Percentiles rank a stretch among this genome's conserved stretches.
Evolutionary conservation across 768 basidiomycete genomes (phyloP).

Genomic region (Cubamyces sp.): DNA sequence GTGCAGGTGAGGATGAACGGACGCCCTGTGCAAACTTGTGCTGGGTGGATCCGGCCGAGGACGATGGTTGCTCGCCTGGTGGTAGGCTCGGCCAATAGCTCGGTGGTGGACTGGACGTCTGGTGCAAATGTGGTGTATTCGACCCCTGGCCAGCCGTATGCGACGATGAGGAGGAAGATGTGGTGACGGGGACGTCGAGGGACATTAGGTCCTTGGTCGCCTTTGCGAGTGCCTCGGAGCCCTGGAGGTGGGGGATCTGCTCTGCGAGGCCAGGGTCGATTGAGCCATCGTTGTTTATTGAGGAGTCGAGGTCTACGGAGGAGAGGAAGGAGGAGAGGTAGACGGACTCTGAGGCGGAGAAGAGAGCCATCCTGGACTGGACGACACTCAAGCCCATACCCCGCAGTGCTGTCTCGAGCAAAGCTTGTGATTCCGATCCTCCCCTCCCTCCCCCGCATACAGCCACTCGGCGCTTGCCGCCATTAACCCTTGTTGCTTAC

Average conservation of each 20-base stretch:
- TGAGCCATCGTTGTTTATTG: conserved; percentile 40
- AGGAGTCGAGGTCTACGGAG: conserved; percentile 48
- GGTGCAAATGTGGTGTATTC: conserved; percentile 14
- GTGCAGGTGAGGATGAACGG: conserved; percentile 18
- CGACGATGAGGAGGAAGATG: conserved; percentile 19
- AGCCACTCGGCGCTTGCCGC: conserved; percentile 14
- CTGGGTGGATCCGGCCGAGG: not conserved
- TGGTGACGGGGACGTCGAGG: conserved; percentile 44
- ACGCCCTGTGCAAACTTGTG: conserved; percentile 2
- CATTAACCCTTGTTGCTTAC: no score
- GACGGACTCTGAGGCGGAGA: conserved; percentile 67
- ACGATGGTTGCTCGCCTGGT: conserved; percentile 3
- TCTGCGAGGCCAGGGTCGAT: conserved; percentile 45
- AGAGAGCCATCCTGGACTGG: conserved; percentile 53
- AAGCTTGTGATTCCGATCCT: conserved; percentile 26
- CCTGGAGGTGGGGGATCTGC: conserved; percentile 54
- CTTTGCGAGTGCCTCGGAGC: conserved; percentile 69
- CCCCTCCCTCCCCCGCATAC: conserved; percentile 1
- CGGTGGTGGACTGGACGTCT: conserved; percentile 21
- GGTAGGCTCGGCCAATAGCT: conserved; percentile 27
- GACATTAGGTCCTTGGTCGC: conserved; percentile 87
- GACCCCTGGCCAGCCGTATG: conserved; percentile 13
- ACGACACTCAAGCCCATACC: not conserved
- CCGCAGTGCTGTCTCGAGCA: not conserved
- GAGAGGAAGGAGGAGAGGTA: conserved; percentile 73